Conservation (phyloP, 495 filamentous ascomycete species). For the Ascobolus immersus region DNA sequence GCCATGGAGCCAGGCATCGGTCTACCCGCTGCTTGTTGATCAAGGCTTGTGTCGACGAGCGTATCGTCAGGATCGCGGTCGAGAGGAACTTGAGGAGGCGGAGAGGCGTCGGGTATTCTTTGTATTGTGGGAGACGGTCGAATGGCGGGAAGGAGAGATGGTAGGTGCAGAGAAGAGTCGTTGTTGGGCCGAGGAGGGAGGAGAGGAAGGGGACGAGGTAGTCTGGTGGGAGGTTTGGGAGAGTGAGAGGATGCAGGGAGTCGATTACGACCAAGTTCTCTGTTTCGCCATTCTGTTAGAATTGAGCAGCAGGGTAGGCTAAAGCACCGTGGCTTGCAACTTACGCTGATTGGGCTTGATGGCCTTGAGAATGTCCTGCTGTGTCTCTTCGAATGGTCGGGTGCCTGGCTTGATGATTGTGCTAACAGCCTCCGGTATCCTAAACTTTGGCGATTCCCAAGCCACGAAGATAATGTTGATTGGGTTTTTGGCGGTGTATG, state of each 20-base stretch:
- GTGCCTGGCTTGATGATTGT: too few species aligned
- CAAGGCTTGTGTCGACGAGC: slow-evolving; percentile 41
- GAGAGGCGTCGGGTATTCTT: slow-evolving; percentile 45
- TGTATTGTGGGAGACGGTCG: slow-evolving; percentile 8
- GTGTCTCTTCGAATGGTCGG: too few species aligned
- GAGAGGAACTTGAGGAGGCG: slow-evolving; percentile 35
- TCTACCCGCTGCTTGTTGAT: slow-evolving; percentile 40
- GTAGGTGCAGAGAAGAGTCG: slow-evolving; percentile 36
- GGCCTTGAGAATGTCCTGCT: too few species aligned
- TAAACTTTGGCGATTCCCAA: too few species aligned
- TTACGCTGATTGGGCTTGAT: too few species aligned
- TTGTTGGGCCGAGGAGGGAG: slow-evolving; percentile 27
- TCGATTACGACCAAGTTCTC: slow-evolving; percentile 37
- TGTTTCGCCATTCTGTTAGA: too few species aligned
- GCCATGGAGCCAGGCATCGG: slow-evolving; percentile 40
- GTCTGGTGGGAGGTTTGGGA: slow-evolving; percentile 12
- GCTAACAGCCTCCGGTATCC: too few species aligned
- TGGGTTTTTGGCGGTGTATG: too few species aligned
- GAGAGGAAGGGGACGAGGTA: slow-evolving; percentile 29
- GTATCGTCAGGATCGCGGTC: slow-evolving; percentile 37
- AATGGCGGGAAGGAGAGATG: slow-evolving; percentile 35
- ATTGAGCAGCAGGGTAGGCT: too few species aligned
- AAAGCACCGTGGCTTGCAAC: too few species aligned
- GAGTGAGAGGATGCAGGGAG: slow-evolving; percentile 28
- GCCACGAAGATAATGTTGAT: too few species aligned